Base-by-base conservation (phyloP, 1,284 basidiomycete genomes). In the Lentinus polychrous region DNA sequence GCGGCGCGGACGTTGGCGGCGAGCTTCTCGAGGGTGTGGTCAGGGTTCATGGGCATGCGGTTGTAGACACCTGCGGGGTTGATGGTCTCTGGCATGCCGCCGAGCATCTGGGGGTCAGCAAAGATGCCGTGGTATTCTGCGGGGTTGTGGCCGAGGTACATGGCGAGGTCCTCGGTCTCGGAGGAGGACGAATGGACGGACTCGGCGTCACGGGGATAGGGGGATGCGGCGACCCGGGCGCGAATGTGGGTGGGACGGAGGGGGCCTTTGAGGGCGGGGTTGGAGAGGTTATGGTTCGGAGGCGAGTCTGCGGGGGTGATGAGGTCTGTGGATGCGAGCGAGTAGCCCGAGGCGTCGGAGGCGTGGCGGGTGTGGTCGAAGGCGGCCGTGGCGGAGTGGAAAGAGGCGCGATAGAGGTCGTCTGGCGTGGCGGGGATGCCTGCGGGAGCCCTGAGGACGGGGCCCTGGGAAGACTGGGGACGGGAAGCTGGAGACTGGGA, bases 1-100 rank as follows among this genome's bases (percentile, higher is more conserved):
- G 88, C 89, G 32, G 86, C 86, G 38, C 89, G 81, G 45, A 91
- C 88, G 58, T 90, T 91, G 46, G 83, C 84, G 7, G 88, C 88
- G 48, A 91, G 72, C 69, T 91, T 91, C 69, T 91, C 89, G 51
- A 91, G 74, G 14, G 79, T 79, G 56, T 89, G 84, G 67, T 87
- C 83, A 44, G 80, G 75, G 56, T 73, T 79, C 62, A 90, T 65
- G 17, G 80, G 74, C 83, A 89, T 83, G 50, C 86, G 72, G 31
- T 81, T 83, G 62, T 86, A 87, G 43, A 81, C 76, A 37, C 78
- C 82, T 11, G 79, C 67, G 15, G 84, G 66, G 55, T 86, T 82
- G 60, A 86, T 75, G 36, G 75, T 66, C 54, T 86, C 84, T 51
- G 78, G 83, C 76, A 50, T 62, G 55, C 54, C 63, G 53, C 53